Evolutionary conservation across 805 yeast species (phyloP), one percentile per base, ranked within the genome.

Genomic region (Lachancea waltii): DNA sequence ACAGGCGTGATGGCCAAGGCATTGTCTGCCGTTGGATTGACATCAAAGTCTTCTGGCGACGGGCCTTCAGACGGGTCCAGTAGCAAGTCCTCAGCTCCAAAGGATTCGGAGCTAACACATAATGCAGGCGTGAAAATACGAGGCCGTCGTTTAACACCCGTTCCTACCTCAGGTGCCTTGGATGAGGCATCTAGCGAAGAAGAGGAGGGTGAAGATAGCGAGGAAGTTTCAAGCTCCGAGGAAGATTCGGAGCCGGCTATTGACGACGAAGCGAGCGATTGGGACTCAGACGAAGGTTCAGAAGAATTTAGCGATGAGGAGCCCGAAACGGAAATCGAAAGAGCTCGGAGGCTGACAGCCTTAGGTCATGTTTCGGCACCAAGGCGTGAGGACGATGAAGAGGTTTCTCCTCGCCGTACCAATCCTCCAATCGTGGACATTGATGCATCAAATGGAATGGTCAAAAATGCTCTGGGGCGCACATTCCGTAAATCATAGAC

Each of bases 301-400:
- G 63, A 51, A n/a, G 61, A 49, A 6, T 57, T 42, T 3, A 45
- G 44, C 7, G 54, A 45, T 16, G 54, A 42, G 21, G 60, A 60
- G 24, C 47, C 49, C 3, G 89, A 81, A 54, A 79, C 86, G 0
- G 80, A 68, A n/a, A 75, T 77, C 17, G 89, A 82, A 55, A 70
- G 74, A 40, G 65, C 67, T 27, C 71, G 89, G 49, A 68, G 89
- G 42, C 57, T 82, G 40, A 72, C 74, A 4, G 81, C 81, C 0
- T 59, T 75, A 43, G 80, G 81, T 2, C 57, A 60, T 32, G 54
- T 58, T 16, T 50, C 61, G 6, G 66, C 63, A 3, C 59, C 64
- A 20, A 64, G 72, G 42, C 56, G 63, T 35, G 64, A 62, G 11
- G 69, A 67, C 35, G 77, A 73, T 48, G 79, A 75, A 39, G 79